Evolutionary conservation across 169 alveolate genomes (phyloP), one percentile per base, ranked within the genome.

Genomic region (Plasmodium knowlesi): DNA sequence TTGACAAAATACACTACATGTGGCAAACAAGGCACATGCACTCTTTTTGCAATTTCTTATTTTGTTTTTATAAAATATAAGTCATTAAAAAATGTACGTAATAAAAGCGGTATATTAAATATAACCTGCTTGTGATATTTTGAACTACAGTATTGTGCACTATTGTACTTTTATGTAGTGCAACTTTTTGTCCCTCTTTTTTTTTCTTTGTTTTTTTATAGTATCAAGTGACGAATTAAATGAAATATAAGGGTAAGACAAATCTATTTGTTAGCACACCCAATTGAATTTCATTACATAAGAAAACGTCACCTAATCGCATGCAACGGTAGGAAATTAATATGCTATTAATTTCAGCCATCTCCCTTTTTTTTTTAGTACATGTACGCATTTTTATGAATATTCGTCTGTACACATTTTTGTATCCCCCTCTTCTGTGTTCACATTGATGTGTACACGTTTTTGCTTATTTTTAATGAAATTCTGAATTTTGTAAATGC

Each of bases 341-440:
- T 82, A 82, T 82, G 30, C 54, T 82, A 57, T 54, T 82, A 82
- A 82, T 82, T 53, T 30, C 89, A 82, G 79, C n/a, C 70, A 82
- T n/a, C 19, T 30, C 37, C 46, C 43, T 25, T 82, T 82, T 82
- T 83, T 83, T 83, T 50, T 70, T 37, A 57, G 73, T 67, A 83
- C 73, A 32, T 61, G 32, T 83, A 61, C 57, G 34, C 74, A 28
- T 83, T 83, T 83, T 39, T 83, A 25, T 80, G 28, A 37, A 34
- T n/a, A 14, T 54, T 53, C 74, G 73, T 10, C 19, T 80, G 22
- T 46, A 46, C 41, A 12, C 61, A 32, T 14, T 25, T 67, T 67
- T 67, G 30, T 67, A 39, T 5, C n/a, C 16, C 16, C 41, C 5
- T 37, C 12, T 79, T 79, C n/a, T 81, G 19, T 28, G 72, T 50